These are phyloP conservation scores for Epichloe glyceriae DNA, from an alignment of 2,329 filamentous ascomycete species.

Conservation along the genomic window DNA sequence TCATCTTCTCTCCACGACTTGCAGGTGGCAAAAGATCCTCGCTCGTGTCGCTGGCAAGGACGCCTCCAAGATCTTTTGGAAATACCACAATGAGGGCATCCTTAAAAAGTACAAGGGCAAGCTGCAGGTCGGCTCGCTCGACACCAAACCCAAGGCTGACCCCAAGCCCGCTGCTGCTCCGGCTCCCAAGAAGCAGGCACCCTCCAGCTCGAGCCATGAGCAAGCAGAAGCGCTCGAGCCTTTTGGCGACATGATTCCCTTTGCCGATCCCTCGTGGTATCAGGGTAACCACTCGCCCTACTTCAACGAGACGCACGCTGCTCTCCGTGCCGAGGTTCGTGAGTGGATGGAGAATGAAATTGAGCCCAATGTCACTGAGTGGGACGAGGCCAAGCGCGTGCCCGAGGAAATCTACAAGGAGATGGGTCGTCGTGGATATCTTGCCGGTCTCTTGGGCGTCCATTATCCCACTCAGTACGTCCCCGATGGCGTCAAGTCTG, in stretches of 20 bases:
- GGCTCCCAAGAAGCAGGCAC: constrained; percentile 19
- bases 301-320: constrained; percentile 87
- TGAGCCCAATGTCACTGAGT: constrained; percentile 85
- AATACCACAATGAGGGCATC: constrained; percentile 73
- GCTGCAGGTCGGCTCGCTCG: constrained; percentile 74
- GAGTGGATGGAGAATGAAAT: constrained; percentile 84
- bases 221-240: constrained; percentile 66
- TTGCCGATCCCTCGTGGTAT: constrained; percentile 89
- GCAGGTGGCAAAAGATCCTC: constrained; percentile 52
- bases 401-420: constrained; percentile 86
- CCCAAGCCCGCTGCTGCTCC: constrained; percentile 15
- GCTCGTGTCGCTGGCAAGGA: constrained; percentile 52
- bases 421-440: constrained; percentile 85
- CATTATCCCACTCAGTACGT: constrained; percentile 69
- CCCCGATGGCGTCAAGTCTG: constrained; percentile 55
- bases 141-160: constrained; percentile 68
- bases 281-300: constrained; percentile 91
- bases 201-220: constrained; percentile 19
- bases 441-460: constrained; percentile 80
- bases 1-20: not conserved
- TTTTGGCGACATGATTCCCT: constrained; percentile 79
- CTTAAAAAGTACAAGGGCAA: constrained; percentile 74
- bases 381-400: constrained; percentile 90
- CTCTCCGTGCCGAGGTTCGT: constrained; percentile 79
- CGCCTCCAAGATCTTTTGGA: constrained; percentile 56